phyloP scores from a whole-genome alignment of 2,329 filamentous ascomycete species.

The Colletotrichum orchidophilum region DNA sequence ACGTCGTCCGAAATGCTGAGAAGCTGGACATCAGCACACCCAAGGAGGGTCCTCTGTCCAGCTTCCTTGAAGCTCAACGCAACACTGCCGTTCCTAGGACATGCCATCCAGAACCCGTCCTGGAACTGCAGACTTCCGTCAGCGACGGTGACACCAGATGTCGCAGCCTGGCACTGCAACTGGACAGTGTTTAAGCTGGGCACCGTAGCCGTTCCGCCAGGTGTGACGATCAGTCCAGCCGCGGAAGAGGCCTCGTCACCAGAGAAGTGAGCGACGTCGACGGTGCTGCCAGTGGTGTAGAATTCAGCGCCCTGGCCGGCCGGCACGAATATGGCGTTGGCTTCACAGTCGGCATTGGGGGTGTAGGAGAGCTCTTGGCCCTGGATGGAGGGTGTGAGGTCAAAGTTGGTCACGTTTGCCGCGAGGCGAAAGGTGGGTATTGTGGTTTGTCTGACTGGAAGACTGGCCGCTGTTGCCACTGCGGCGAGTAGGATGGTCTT shows the following conservation, averaged over 20 bases:
- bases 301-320: background rate
- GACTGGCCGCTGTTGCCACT: background rate
- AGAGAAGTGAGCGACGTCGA: background rate
- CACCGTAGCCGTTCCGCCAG: background rate
- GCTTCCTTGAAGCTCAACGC: background rate
- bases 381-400: slow-evolving; percentile 13
- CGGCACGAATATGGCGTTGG: background rate
- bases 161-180: background rate
- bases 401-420: background rate
- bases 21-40: background rate
- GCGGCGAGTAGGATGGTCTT: background rate
- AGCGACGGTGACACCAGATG: background rate
- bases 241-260: background rate
- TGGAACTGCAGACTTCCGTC: background rate
- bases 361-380: slow-evolving; percentile 11
- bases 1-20: background rate
- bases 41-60: background rate
- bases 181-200: background rate
- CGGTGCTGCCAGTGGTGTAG: background rate
- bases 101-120: background rate
- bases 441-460: background rate
- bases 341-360: background rate
- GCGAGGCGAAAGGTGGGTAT: slow-evolving; percentile 9
- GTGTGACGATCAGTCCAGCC: background rate
- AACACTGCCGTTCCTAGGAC: background rate